Evolutionary conservation across 176 grass and related monocot species (phyloP).

Genomic region (Zoysia japonica): DNA sequence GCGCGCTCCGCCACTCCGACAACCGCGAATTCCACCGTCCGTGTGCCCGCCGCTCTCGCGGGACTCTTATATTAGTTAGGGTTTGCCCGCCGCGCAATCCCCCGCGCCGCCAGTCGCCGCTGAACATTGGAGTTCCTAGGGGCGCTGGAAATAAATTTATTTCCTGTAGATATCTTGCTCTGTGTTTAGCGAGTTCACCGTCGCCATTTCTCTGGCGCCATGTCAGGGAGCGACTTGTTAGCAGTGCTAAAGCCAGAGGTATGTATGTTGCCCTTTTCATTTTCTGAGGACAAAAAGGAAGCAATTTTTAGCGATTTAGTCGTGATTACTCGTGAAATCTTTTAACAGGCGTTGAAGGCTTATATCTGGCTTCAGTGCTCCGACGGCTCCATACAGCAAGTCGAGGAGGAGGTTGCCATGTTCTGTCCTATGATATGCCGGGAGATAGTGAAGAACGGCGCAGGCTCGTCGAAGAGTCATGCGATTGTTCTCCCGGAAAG

Average conservation of each 20-base stretch:
- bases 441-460: conserved; percentile 87
- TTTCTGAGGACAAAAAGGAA: not conserved
- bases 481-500: conserved; percentile 88
- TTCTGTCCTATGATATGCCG: conserved; percentile 96
- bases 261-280: conserved; percentile 34
- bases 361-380: conserved; percentile 98
- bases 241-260: conserved; percentile 92
- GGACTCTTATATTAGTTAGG: not conserved
- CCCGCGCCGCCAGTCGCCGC: not conserved
- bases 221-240: conserved; percentile 75
- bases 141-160: conserved; percentile 21
- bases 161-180: conserved; percentile 25
- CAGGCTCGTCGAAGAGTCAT: conserved; percentile 92
- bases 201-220: conserved; percentile 45
- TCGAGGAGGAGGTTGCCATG: conserved; percentile 98
- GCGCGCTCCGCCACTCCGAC: not conserved
- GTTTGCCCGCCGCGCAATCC: not conserved
- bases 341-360: conserved; percentile 76
- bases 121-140: not conserved
- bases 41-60: not conserved
- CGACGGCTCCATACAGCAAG: conserved; percentile 99
- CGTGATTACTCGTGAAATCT: conserved; percentile 17
- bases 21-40: not conserved
- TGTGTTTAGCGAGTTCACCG: conserved; percentile 10
- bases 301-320: not conserved